Percentiles rank a stretch among this genome's conserved stretches.
Conservation (phyloP, 495 filamentous ascomycete species). For the Aspergillus heteromorphus region DNA sequence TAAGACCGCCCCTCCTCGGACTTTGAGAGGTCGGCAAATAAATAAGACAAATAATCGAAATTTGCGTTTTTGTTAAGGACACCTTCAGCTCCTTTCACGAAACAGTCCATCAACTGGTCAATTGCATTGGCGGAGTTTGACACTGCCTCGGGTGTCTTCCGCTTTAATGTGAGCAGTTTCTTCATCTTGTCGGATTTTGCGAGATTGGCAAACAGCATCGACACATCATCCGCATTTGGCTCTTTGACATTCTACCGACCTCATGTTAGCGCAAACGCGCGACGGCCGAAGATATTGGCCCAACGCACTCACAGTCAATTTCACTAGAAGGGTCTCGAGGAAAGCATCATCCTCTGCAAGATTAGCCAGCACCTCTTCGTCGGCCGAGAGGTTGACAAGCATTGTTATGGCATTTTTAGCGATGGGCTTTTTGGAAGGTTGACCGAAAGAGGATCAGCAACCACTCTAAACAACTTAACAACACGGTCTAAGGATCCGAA, state of each 20-base stretch:
- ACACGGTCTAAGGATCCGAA: neutral
- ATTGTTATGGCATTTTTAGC: slow-evolving; percentile 90
- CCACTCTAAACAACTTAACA: slow-evolving; percentile 1
- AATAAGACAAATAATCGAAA: slow-evolving; percentile 87
- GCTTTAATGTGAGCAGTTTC: slow-evolving; percentile 59
- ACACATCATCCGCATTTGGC: slow-evolving; percentile 73
- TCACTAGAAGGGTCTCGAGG: slow-evolving; percentile 62
- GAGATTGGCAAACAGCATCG: slow-evolving; percentile 92
- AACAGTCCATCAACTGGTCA: slow-evolving; percentile 90
- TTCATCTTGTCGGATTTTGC: slow-evolving; percentile 70
- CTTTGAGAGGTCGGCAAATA: slow-evolving; percentile 90
- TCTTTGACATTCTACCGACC: slow-evolving; percentile 50
- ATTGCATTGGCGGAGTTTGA: slow-evolving; percentile 67
- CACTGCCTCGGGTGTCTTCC: slow-evolving; percentile 52
- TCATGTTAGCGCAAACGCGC: neutral
- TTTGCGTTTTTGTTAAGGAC: slow-evolving; percentile 78
- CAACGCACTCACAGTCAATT: slow-evolving; percentile 64
- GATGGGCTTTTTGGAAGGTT: slow-evolving; percentile 55
- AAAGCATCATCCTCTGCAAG: slow-evolving; percentile 79
- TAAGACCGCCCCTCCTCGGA: slow-evolving; percentile 66
- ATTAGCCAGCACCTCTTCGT: slow-evolving; percentile 62
- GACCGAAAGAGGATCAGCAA: slow-evolving; percentile 4
- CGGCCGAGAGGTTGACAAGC: slow-evolving; percentile 82
- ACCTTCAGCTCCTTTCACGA: slow-evolving; percentile 82
- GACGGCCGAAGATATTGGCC: neutral